These are phyloP conservation scores for Ambrosia hybrid DNA, from an alignment of 140 eudicot genomes.

Conservation along the genomic window DNA sequence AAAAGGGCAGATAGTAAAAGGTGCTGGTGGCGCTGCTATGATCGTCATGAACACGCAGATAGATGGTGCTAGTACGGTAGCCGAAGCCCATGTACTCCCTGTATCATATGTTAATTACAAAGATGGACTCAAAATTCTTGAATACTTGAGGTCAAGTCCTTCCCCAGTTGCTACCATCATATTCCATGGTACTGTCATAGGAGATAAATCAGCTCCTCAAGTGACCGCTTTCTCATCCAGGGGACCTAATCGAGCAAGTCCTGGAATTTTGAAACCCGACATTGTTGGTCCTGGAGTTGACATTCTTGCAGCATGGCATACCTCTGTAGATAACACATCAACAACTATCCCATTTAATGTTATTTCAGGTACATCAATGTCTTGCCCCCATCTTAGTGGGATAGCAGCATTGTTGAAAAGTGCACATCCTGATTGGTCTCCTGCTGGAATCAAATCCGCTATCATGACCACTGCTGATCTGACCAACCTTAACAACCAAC, in stretches of 20 bases:
- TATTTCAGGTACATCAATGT: conserved; percentile 79
- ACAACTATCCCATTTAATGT: conserved; percentile 47
- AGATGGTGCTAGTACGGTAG: conserved; percentile 43
- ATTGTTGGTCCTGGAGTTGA: conserved; percentile 75
- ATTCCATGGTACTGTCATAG: conserved; percentile 58
- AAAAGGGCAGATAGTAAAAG: conserved; percentile 48
- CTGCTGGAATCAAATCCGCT: conserved; percentile 82
- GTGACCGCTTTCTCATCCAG: conserved; percentile 60
- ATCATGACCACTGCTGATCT: conserved; percentile 71
- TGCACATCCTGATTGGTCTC: conserved; percentile 74
- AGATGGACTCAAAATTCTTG: conserved; percentile 33
- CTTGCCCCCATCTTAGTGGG: conserved; percentile 80
- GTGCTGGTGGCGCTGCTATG: conserved; percentile 72
- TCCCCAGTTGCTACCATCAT: conserved; percentile 41
- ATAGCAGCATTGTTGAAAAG: conserved; percentile 54
- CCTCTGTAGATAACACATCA: conserved; percentile 33
- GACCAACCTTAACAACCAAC: conserved; percentile 36
- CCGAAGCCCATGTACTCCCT: conserved; percentile 61
- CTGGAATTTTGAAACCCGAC: conserved; percentile 75
- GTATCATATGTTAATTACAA: conserved; percentile 44
- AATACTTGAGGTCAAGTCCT: conserved; percentile 48
- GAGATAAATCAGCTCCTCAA: conserved; percentile 58
- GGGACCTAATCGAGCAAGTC: conserved; percentile 59
- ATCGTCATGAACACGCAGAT: conserved; percentile 43
- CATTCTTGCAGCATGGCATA: conserved; percentile 76